Base-by-base conservation (phyloP, 2,329 filamentous ascomycete species). In the Cladophialophora carrionii region DNA sequence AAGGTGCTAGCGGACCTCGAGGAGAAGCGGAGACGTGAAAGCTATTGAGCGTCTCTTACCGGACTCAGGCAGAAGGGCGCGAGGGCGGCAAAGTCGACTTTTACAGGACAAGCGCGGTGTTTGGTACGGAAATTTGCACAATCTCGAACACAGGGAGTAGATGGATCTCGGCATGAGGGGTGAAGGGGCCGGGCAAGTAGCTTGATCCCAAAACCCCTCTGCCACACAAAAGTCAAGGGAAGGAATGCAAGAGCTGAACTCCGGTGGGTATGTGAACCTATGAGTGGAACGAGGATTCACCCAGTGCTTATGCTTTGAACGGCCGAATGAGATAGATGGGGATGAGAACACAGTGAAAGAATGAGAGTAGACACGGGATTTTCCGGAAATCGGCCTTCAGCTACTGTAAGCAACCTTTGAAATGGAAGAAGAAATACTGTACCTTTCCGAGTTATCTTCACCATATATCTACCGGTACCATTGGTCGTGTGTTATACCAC, bases 1-100 rank as follows among this genome's bases (percentile, higher is more conserved):
- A 78, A 75, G 71, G 80, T 80, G 9, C 75, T 87, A 51, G 77
- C 80, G 67, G 66, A 60, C 31, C 41, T 69, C 10, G 67, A 71
- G 48, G 55, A 62, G 20, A 57, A 69, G 52, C 55, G 68, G 41
- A 61, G 63, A 29, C 20, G 24, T 5, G 57, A 65, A 34, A 61
- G 54, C 34, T 68, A 66, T 17, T 32, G 5, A 32, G 31, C 14
- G 24, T 29, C 7, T 29, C 41, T 51, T 9, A 14, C 6, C 8
- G 22, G 31, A 20, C 14, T 24, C 46, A 48, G 14, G 20, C 31
- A 46, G 29, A 34, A 31, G n/a, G 37, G 14, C 14, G 14, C 37
- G 17, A 43, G 37, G 52, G 52, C 3, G 48, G 51, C 32, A 24
- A 48, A 34, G 49, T 26, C 54, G 43, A 46, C 48, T 54, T 61